Evolutionary conservation across 2,329 filamentous ascomycete species (phyloP), one percentile per base, ranked within the genome.

Genomic region (Trichophyton rubrum): DNA sequence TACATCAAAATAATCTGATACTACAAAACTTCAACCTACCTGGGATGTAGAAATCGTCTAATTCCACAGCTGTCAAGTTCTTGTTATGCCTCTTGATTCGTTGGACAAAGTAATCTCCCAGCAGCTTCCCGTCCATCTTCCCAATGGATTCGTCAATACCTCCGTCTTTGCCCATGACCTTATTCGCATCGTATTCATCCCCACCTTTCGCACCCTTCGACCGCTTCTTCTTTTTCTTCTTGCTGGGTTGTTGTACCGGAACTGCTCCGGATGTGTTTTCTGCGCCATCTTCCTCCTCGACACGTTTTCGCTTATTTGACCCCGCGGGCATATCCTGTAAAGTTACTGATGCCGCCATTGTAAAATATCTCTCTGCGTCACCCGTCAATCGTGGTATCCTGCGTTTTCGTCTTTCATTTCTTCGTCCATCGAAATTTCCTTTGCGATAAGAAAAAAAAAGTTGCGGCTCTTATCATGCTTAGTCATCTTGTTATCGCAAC

Each of bases 91-190:
- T 82, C 65, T 82, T 84, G 59, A 89, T 86, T 69, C 88, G 84
- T 69, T 93, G 86, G 5, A 88, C 88, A 63, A 96, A 79, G 71
- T 96, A 85, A 71, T 96, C 92, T 1, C 91, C 89, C 55, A 96
- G 77, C 47, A 96, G 79, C 65, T 86, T 83, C 62, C 84, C 86
- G 72, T 96, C 89, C 86, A 96, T 91, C 63, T 84, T 83, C 51
- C 85, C 83, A 70, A 96, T 88, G 2, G 88, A 83, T 65, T 83
- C 84, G 74, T 96, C 95, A 66, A 96, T 77, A 5, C 87, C 86
- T 38, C 86, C 82, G 67, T 90, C 84, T 49, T 84, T 80, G 69
- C 90, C 85, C 61, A 69, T 66, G 20, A 68, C 64, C 56, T 69
- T 71, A 35, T 55, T 55, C 6, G 17, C 17, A 65, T 62, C 62